phyloP scores from a whole-genome alignment of 805 yeast genomes.

The Jamesozyma jinghongensis region DNA sequence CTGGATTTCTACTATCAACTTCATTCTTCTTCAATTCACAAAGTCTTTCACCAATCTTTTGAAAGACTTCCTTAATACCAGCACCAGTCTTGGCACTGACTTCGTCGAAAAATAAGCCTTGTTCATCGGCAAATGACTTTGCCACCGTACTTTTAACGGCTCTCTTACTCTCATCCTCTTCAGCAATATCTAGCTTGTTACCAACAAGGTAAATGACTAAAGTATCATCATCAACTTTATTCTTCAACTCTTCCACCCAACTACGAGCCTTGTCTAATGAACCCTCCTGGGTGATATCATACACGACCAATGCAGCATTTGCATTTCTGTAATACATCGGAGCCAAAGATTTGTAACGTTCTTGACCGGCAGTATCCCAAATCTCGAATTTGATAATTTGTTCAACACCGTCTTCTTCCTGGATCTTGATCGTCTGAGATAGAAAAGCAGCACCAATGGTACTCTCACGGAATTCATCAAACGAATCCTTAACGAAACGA shows the following conservation, averaged over 20 bases:
- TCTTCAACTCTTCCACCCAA: conserved; percentile 88
- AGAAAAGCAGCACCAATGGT: conserved; percentile 99
- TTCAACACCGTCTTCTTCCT: conserved; percentile 17
- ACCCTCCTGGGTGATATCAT: conserved; percentile 62
- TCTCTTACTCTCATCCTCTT: conserved; percentile 46
- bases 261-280: conserved; percentile 72
- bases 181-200: conserved; percentile 62
- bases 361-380: conserved; percentile 98
- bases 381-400: conserved; percentile 48
- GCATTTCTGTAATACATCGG: conserved; percentile 81
- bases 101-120: conserved; percentile 41
- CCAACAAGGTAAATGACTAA: conserved; percentile 83
- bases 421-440: conserved; percentile 56
- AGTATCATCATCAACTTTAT: conserved; percentile 62
- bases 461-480: conserved; percentile 74
- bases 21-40: conserved; percentile 21
- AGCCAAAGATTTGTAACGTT: conserved; percentile 70
- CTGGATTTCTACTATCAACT: conserved; percentile 6
- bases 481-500: conserved; percentile 63
- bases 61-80: conserved; percentile 40
- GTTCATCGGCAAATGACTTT: conserved; percentile 45
- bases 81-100: conserved; percentile 53
- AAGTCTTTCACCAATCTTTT: conserved; percentile 40
- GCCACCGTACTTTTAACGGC: conserved; percentile 39
- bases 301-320: conserved; percentile 78